Conservation (phyloP, 2,329 filamentous ascomycete genomes). For the Lasiodiplodia sp. region DNA sequence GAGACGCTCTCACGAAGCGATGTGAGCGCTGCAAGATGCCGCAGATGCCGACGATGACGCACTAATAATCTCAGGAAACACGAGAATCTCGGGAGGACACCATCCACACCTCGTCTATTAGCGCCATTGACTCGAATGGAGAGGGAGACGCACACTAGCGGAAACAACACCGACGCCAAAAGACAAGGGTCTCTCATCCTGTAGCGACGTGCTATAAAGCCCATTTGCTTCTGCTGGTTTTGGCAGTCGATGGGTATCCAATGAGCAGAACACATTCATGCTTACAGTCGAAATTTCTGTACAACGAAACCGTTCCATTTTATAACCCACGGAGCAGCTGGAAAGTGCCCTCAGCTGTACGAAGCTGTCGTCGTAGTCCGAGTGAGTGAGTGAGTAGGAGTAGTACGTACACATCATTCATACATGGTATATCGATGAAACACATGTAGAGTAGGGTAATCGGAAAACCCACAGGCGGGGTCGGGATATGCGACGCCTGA, state of each 20-base stretch:
- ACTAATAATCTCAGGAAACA: too few species aligned
- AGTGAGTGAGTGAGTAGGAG: not conserved
- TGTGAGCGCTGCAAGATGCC: too few species aligned
- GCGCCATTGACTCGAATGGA: not conserved
- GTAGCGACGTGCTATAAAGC: not conserved
- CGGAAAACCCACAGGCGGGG: not conserved
- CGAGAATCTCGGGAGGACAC: too few species aligned
- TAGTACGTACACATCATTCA: constrained; percentile 23
- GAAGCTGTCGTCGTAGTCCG: not conserved
- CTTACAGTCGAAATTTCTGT: not conserved
- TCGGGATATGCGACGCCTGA: not conserved
- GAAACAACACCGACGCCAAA: not conserved
- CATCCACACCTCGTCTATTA: not conserved
- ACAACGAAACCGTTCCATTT: not conserved
- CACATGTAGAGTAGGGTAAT: constrained; percentile 13
- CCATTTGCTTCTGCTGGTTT: not conserved
- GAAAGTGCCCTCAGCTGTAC: not conserved
- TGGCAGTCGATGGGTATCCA: too few species aligned
- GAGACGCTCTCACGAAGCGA: too few species aligned
- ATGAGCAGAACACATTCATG: not conserved
- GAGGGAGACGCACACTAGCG: too few species aligned
- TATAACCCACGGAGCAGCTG: not conserved
- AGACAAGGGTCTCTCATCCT: too few species aligned
- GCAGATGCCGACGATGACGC: too few species aligned
- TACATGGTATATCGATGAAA: constrained; percentile 4